Evolutionary conservation across 129 eudicot genomes (phyloP), one percentile per base, ranked within the genome.

Genomic region (Artemisia annua): DNA sequence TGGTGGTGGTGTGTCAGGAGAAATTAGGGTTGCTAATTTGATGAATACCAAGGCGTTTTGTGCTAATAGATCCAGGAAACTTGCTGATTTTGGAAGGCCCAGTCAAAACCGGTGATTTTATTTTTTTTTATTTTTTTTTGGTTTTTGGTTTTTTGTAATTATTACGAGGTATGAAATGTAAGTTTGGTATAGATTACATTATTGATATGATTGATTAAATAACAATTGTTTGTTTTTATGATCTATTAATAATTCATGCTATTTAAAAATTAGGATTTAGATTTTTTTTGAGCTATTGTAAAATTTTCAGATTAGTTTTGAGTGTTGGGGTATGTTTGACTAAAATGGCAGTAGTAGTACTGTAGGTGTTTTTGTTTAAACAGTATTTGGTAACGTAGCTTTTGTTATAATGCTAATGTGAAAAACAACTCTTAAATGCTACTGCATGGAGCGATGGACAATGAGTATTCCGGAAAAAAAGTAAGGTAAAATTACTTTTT

Each of bases 1-100:
- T 9, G 55, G 85, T 9, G 55, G 13, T 48, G 83, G 58, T 15
- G 68, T 78, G 7, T 44, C 82, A 14, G 96, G 90, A 48, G 96
- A 83, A 9, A 66, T 59, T 6, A 69, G 92, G 61, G 79, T 58
- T 39, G 83, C 87, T 32, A 83, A 74, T 12, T 60, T 86, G 18
- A 74, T 85, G 5, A n/a, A 74, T 46, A 80, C 87, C 55, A 74
- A 89, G 77, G 60, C 84, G 74, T 85, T 79, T 63, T 79, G 86
- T 73, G 84, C 88, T 28, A 90, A 87, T 46, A 81, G 94, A 72
- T 90, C 97, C 3, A 69, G 93, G 73, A 87, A 90, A 87, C 80
- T 90, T 48, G 94, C 91, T n/a, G 90, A 88, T 80, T 88, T 85
- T 63, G 94, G 94, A 70, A 88, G 94, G 90, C 67, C 71, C 18